Conservation (phyloP, 1,139 yeast species). For the Waltiozyma sp. region DNA sequence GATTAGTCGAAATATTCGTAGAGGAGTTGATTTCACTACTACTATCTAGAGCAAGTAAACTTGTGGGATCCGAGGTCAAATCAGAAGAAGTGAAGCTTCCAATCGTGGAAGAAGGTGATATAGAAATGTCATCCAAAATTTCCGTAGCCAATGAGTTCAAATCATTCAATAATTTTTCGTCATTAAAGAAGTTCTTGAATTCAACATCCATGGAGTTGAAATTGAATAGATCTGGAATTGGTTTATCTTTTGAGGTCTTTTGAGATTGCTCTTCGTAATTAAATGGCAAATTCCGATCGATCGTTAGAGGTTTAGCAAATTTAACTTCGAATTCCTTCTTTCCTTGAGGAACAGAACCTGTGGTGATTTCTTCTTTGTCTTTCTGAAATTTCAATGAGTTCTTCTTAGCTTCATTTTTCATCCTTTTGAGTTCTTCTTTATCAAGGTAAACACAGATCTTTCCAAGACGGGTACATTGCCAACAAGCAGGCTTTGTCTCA, state of each 20-base stretch:
- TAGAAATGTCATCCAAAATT: neutral
- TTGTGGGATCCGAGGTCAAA: neutral
- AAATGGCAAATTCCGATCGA: neutral
- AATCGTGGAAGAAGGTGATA: neutral
- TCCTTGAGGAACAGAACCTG: neutral
- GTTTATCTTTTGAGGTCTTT: neutral
- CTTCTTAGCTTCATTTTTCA: constrained; percentile 14
- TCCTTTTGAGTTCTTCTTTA: constrained; percentile 24
- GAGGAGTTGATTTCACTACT: too few relatives aligned
- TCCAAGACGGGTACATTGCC: constrained; percentile 40
- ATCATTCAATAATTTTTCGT: neutral
- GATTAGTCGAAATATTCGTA: too few relatives aligned
- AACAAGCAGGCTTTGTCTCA: constrained; percentile 43
- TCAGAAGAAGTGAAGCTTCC: neutral
- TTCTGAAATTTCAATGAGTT: neutral
- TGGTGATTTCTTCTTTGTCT: neutral
- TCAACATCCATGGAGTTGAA: neutral
- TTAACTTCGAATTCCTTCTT: neutral
- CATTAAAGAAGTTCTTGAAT: neutral
- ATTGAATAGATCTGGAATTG: neutral
- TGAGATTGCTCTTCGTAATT: neutral
- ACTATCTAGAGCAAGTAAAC: too few relatives aligned
- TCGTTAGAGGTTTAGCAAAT: neutral
- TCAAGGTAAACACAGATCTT: constrained; percentile 37
- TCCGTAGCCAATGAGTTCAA: neutral